A percentile compares a stretch with the other conserved stretches of the same genome.
Conservation (phyloP, 306 rosid species). For the Castanopsis chinensis region DNA sequence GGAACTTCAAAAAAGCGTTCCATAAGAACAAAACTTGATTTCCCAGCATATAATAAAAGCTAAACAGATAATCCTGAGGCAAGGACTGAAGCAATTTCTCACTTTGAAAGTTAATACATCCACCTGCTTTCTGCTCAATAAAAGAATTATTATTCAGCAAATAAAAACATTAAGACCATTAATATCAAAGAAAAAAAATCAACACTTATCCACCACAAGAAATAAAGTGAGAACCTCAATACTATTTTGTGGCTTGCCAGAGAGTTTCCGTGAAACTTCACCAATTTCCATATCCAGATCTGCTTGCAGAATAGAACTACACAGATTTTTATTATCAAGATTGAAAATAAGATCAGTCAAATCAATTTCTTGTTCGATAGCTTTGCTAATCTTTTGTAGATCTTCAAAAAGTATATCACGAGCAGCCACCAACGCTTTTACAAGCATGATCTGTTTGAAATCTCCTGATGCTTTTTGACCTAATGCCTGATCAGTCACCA, state of each 20-base stretch:
- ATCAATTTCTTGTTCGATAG: slow-evolving; percentile 54
- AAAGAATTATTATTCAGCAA: slow-evolving; percentile 14
- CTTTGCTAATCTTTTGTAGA: slow-evolving; percentile 63
- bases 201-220: slow-evolving; percentile 20
- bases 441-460: slow-evolving; percentile 42
- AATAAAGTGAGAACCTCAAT: slow-evolving; percentile 64
- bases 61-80: slow-evolving; percentile 46
- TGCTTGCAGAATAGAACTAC: slow-evolving; percentile 34
- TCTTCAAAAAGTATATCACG: slow-evolving; percentile 78
- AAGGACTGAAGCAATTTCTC: slow-evolving; percentile 41
- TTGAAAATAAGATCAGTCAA: slow-evolving; percentile 59
- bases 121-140: slow-evolving; percentile 43
- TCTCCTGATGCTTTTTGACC: slow-evolving; percentile 40
- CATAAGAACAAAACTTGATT: slow-evolving; percentile 77
- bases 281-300: slow-evolving; percentile 27
- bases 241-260: slow-evolving; percentile 66
- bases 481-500: slow-evolving; percentile 38
- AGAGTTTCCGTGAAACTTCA: slow-evolving; percentile 43
- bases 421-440: slow-evolving; percentile 63
- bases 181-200: not conserved
- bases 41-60: slow-evolving; percentile 50
- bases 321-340: slow-evolving; percentile 50
- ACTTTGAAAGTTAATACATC: slow-evolving; percentile 35
- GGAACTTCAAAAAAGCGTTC: slow-evolving; percentile 72
- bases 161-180: not conserved